A percentile compares a stretch with the other conserved stretches of the same genome.
Evolutionary conservation across 192 early-diverging fungal species (phyloP).

Genomic region (Podila minutissima): DNA sequence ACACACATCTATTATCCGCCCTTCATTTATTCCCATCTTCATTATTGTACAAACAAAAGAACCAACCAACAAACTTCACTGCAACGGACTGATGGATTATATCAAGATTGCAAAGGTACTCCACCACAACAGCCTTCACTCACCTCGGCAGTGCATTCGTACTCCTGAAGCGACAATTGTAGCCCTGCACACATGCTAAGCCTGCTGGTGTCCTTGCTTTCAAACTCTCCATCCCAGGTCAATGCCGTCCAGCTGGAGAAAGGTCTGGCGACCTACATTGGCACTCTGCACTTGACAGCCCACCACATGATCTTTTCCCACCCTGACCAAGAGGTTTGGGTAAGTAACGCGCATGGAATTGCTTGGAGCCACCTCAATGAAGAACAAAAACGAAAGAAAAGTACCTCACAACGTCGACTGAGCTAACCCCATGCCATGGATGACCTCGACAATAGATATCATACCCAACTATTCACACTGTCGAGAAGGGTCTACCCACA

Average conservation of each 20-base stretch:
- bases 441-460: slow-evolving; percentile 60
- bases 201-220: neutral
- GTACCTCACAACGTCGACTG: too few relatives aligned
- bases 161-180: neutral
- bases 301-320: slow-evolving; percentile 81
- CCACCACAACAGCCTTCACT: neutral
- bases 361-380: neutral
- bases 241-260: slow-evolving; percentile 60
- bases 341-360: slow-evolving; percentile 33
- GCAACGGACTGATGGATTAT: slow-evolving; percentile 23
- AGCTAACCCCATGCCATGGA: too few relatives aligned
- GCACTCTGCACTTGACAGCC: slow-evolving; percentile 76
- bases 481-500: slow-evolving; percentile 72
- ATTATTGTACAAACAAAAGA: neutral
- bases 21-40: neutral
- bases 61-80: neutral
- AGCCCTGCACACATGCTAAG: neutral
- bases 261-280: slow-evolving; percentile 38
- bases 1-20: neutral
- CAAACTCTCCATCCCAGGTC: slow-evolving; percentile 8
- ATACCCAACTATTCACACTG: slow-evolving; percentile 87
- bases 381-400: slow-evolving; percentile 3
- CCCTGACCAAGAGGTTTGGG: slow-evolving; percentile 71
- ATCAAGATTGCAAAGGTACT: slow-evolving; percentile 47
- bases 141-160: neutral